Evolutionary conservation across 208 protist genomes (phyloP), one percentile per base, ranked within the genome.

Genomic region (Balamuthia mandrillaris): DNA sequence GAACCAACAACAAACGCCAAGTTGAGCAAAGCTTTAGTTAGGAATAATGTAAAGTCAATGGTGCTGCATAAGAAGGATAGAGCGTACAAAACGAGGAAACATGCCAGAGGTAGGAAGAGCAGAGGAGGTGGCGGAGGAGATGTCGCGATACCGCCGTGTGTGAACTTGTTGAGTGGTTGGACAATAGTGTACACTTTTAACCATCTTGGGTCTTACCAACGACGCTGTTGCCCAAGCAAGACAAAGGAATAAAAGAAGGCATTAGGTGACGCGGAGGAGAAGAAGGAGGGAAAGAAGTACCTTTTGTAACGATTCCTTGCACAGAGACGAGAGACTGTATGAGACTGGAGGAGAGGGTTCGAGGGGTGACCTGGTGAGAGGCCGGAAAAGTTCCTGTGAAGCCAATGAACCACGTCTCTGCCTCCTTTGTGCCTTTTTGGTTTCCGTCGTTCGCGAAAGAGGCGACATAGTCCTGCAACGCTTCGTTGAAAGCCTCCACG

Each of bases 251-350:
- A n/a, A 14, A 4, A 75, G 2, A 3, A 77, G n/a, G 16, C 33
- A 91, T 41, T 21, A 86, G 58, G 35, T 7, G 16, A 60, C 84
- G 35, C 24, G 35, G 60, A 10, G 33, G 29, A 42, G 24, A n/a
- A 12, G 81, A 29, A 33, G 61, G 42, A 51, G 31, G 24, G 37
- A 70, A 44, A 21, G 1, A 65, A 35, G 54, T 95, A 95, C 97
- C 97, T 66, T 97, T 97, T 27, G 97, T 99, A 1, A 99, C 92
- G 78, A 99, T 98, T 60, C 98, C 98, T 74, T 99, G 96, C 24
- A 99, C 72, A 24, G 42, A 31, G 33, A 81, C 72, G 52, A 81
- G 72, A 2, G 51, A 31, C 47, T 39, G 72, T 9, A 81, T n/a
- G 5, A 81, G 39, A 24, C 47, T 37, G 35, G 72, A 47, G 35